phyloP scores from a whole-genome alignment of 164 flowering plant species.

The Houttuynia cordata region DNA sequence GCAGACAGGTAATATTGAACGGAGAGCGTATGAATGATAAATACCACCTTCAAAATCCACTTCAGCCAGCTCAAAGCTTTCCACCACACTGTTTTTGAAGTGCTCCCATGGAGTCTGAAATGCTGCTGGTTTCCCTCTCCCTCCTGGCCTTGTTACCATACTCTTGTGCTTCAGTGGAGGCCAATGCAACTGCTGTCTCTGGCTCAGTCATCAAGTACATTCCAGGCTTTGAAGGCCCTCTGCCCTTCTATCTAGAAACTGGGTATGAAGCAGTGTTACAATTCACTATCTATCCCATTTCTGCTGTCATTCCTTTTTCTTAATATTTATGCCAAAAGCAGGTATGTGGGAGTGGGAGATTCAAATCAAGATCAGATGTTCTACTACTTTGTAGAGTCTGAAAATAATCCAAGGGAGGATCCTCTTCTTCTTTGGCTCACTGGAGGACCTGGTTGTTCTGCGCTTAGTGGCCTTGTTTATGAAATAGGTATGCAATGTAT shows the following conservation, averaged over 20 bases:
- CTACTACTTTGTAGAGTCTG: background rate
- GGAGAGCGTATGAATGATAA: too few relatives aligned
- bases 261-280: background rate
- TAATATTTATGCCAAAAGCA: background rate
- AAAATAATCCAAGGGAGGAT: background rate
- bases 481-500: background rate
- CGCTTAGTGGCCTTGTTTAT: background rate
- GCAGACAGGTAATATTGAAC: too few relatives aligned
- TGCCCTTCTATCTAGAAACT: background rate
- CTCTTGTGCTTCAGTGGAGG: too few relatives aligned
- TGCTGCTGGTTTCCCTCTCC: too few relatives aligned
- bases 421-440: background rate
- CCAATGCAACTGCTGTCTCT: background rate
- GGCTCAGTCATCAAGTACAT: background rate
- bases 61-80: too few relatives aligned
- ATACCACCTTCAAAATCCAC: too few relatives aligned
- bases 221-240: background rate
- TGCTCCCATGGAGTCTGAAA: too few relatives aligned
- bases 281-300: too few relatives aligned
- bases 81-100: too few relatives aligned
- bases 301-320: too few relatives aligned
- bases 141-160: too few relatives aligned
- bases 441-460: background rate
- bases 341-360: background rate
- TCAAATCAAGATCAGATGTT: background rate